A percentile compares a stretch with the other conserved stretches of the same genome.
phyloP scores from a whole-genome alignment of 345 rosid genomes.

The Xanthoceras sorbifolium region DNA sequence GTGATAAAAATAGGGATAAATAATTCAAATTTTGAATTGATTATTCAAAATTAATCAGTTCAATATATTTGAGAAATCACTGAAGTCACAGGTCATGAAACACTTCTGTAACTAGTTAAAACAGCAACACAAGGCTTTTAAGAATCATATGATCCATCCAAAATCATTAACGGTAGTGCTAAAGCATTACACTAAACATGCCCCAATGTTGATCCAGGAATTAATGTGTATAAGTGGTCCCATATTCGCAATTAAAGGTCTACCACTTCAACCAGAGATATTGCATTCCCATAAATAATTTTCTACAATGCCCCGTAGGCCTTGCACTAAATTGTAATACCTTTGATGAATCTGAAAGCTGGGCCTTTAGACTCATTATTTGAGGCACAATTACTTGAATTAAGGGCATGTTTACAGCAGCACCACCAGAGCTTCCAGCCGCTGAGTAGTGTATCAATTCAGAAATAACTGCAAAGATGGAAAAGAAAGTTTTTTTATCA shows the following conservation, averaged over 20 bases:
- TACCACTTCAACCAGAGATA: background rate
- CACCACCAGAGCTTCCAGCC: conserved; percentile 74
- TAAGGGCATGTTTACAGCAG: conserved; percentile 76
- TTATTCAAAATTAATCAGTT: too few species aligned
- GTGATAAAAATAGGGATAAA: background rate
- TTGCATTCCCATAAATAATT: background rate
- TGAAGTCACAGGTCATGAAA: background rate
- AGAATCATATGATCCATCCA: background rate
- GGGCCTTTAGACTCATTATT: conserved; percentile 80
- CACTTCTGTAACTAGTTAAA: background rate
- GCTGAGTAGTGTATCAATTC: conserved; percentile 93
- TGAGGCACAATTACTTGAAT: conserved; percentile 94
- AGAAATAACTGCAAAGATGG: conserved; percentile 69
- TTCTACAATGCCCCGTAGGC: background rate
- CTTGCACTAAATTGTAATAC: conserved; percentile 37
- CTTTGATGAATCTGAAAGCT: conserved; percentile 85
- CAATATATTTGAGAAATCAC: background rate
- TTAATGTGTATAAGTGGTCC: background rate
- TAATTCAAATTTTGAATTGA: background rate
- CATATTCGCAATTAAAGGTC: background rate
- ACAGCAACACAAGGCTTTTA: background rate
- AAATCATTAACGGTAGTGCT: background rate
- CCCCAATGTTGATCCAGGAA: background rate
- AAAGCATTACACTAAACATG: background rate
- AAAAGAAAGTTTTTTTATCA: conserved; percentile 9